Evolutionary conservation across 2,329 filamentous ascomycete genomes (phyloP).

Genomic region (Amauroascus verrucosus): DNA sequence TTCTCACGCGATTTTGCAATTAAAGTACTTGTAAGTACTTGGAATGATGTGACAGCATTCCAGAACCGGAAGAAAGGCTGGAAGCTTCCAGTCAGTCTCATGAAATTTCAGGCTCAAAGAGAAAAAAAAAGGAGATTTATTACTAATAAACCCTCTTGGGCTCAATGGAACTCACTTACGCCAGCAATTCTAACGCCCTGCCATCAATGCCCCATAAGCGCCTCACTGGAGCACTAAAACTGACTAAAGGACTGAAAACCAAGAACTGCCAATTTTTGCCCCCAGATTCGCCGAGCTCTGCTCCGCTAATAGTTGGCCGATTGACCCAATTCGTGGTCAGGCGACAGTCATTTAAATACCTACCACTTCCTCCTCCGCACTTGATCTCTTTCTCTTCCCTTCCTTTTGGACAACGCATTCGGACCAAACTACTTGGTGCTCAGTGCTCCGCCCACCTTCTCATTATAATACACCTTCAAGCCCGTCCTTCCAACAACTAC

Average conservation of each 20-base stretch:
- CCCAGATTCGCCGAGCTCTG: conserved; percentile 1
- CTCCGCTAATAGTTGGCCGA: conserved; percentile 2
- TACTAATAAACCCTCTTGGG: background rate
- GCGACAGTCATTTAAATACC: conserved; percentile 1
- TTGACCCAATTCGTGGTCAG: background rate
- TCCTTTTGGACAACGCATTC: background rate
- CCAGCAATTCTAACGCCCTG: no score
- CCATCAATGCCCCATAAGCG: background rate
- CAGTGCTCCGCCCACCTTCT: background rate
- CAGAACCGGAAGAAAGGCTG: background rate
- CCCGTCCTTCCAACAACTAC: background rate
- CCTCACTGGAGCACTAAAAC: conserved; percentile 6
- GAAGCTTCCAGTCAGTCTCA: background rate
- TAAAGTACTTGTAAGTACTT: background rate
- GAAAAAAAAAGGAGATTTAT: background rate
- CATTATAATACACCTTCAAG: background rate
- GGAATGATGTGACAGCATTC: no score
- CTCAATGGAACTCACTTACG: no score
- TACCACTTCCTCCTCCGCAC: background rate
- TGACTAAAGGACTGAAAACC: background rate
- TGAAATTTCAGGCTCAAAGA: no score
- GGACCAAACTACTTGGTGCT: background rate
- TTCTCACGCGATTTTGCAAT: background rate
- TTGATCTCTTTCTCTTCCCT: background rate
- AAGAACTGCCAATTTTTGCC: conserved; percentile 9